Base-by-base conservation (phyloP, 192 early-diverging fungal species). In the Coemansia sp. region DNA sequence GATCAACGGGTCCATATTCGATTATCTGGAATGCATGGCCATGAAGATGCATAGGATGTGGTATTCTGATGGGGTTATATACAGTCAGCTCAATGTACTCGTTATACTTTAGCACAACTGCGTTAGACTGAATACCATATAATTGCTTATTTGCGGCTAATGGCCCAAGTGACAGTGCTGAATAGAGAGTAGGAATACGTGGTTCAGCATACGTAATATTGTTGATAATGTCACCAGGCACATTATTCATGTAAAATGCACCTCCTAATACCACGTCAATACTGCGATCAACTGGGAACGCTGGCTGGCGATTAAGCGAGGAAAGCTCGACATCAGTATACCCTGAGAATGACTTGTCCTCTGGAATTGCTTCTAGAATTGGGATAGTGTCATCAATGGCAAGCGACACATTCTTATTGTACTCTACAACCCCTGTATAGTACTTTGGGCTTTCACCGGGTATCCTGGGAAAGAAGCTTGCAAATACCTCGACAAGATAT, bases 21-120 rank as follows among this genome's bases (percentile, higher is more conserved):
- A 87, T 84, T 50, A 94, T 74, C 73, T 92, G 88, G 84, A 94
- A 94, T 5, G 65, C 68, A 65, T 92, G 89, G 14, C 91, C 91
- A 74, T 93, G 93, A 9, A 94, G 70, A 75, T 94, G 91, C 80
- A 93, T 83, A 57, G 84, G 65, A 29, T 94, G 93, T 53, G 72
- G 71, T 56, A 86, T 86, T 29, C 58, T 55, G 62, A 89, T 89
- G 30, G 82, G 56, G 76, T 91, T 93, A 67, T 84, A 83, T 39
- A 93, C 69, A 22, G 84, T 67, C 57, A 93, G 74, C 70, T 93
- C 86, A 30, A 89, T 53, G 51, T 78, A 73, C 4, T 88, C 69
- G 59, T 84, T 52, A 61, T 91, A 79, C 27, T 87, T 76, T n/a
- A 90, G 30, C 14, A 91, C 82, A 61, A 81, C 59, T 8, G 88